Percentiles rank a stretch among this genome's conserved stretches.
These are phyloP conservation scores for Exsudoporus frostii DNA, from an alignment of 768 basidiomycete species.

Conservation along the genomic window DNA sequence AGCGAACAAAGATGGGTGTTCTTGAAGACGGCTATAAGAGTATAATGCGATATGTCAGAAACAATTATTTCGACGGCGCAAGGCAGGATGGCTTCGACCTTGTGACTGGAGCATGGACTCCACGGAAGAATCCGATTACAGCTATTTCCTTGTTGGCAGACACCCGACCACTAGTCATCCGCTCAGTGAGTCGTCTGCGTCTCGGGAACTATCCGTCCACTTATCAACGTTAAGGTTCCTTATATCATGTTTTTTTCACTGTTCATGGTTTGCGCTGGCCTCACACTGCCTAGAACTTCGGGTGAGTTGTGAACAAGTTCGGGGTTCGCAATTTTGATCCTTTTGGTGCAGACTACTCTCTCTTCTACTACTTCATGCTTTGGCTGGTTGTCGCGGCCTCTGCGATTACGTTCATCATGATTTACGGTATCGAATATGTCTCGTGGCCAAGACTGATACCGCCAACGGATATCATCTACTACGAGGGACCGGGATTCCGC, in stretches of 20 bases:
- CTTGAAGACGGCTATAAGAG: conserved; percentile 88
- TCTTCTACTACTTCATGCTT: conserved; percentile 79
- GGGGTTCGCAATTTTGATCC: background rate
- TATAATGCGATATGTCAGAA: conserved; percentile 82
- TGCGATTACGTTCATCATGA: conserved; percentile 68
- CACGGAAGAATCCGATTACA: conserved; percentile 70
- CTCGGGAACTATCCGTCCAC: background rate
- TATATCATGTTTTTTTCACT: conserved; percentile 75
- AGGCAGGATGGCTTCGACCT: conserved; percentile 94
- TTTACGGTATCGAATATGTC: conserved; percentile 93
- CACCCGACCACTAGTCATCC: conserved; percentile 74
- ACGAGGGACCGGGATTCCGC: conserved; percentile 85
- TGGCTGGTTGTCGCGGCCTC: conserved; percentile 67
- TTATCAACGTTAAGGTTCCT: conserved; percentile 62
- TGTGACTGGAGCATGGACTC: conserved; percentile 86
- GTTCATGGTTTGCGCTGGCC: conserved; percentile 84
- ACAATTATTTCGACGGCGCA: conserved; percentile 95
- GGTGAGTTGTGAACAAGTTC: conserved; percentile 47
- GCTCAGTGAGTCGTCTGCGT: conserved; percentile 59
- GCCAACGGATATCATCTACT: conserved; percentile 75
- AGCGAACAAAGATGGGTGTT: conserved; percentile 74
- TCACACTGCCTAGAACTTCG: conserved; percentile 83
- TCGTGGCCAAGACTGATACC: conserved; percentile 89
- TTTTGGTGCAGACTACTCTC: conserved; percentile 64
- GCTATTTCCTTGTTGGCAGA: conserved; percentile 74